phyloP scores from a whole-genome alignment of 768 basidiomycete genomes.

The Collybia sp. region DNA sequence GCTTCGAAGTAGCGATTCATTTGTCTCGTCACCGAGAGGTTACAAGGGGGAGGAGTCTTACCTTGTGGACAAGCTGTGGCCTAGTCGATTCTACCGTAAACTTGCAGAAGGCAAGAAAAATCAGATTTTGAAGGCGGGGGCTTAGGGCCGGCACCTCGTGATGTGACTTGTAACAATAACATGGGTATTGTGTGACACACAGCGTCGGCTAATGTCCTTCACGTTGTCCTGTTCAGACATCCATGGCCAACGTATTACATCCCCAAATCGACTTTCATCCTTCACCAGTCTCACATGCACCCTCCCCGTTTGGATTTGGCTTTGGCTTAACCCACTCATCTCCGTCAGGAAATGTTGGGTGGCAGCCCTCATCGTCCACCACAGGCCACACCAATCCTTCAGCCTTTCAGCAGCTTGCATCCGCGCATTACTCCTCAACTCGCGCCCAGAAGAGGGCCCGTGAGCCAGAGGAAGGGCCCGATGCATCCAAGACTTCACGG shows the following conservation, averaged over 20 bases:
- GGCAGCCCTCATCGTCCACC: constrained; percentile 36
- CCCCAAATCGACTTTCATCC: constrained; percentile 63
- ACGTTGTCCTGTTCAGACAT: constrained; percentile 18
- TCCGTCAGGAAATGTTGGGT: constrained; percentile 36
- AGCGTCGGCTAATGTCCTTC: background rate
- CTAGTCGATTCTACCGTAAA: constrained; percentile 2
- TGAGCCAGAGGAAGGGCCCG: constrained; percentile 66
- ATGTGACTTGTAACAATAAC: constrained; percentile 7
- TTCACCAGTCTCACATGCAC: constrained; percentile 51
- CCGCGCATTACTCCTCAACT: constrained; percentile 30
- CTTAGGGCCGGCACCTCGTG: constrained; percentile 32
- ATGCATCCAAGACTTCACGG: constrained; percentile 28
- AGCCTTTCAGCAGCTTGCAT: constrained; percentile 52
- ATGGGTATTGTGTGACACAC: background rate
- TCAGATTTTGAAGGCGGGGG: constrained; percentile 9
- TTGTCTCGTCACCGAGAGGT: constrained; percentile 52
- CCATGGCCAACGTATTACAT: constrained; percentile 71
- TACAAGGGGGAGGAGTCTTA: constrained; percentile 21
- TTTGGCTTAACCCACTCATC: constrained; percentile 55
- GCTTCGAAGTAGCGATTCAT: constrained; percentile 91
- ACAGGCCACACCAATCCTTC: constrained; percentile 46
- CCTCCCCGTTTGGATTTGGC: constrained; percentile 69
- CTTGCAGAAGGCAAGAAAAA: constrained; percentile 10
- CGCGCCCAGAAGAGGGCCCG: constrained; percentile 59
- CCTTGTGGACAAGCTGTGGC: constrained; percentile 15